Evolutionary conservation across 805 yeast species (phyloP).

Genomic region (Saturnispora serradocipensis): DNA sequence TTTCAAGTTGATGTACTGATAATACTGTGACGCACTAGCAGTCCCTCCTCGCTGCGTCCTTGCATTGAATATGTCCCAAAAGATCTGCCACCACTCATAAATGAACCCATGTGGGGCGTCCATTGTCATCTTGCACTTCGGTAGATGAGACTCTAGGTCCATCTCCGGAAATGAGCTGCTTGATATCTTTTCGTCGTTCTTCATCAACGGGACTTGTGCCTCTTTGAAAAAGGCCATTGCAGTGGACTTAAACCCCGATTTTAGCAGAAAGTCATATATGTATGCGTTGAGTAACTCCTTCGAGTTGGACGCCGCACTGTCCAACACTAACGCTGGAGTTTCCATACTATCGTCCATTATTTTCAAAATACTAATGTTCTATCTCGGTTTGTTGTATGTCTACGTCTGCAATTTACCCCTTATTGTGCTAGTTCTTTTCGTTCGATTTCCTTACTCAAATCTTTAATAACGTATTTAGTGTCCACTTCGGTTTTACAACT

Average conservation of each 20-base stretch:
- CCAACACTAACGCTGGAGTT: slow-evolving; percentile 25
- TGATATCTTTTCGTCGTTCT: slow-evolving; percentile 18
- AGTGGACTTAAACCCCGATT: slow-evolving; percentile 60
- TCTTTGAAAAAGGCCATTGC: slow-evolving; percentile 70
- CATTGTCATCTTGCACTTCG: slow-evolving; percentile 46
- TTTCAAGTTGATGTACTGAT: slow-evolving; percentile 49
- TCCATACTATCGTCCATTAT: slow-evolving; percentile 5
- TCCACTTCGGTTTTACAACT: not conserved
- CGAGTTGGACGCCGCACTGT: slow-evolving; percentile 41
- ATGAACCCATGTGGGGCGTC: slow-evolving; percentile 84
- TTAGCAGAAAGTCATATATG: slow-evolving; percentile 75
- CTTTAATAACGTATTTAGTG: not conserved
- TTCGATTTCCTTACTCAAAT: not conserved
- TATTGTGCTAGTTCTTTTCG: not conserved
- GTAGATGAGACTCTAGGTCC: slow-evolving; percentile 28
- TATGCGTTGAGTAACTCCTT: slow-evolving; percentile 68
- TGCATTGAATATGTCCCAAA: slow-evolving; percentile 89
- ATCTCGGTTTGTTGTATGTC: not conserved
- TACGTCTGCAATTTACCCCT: not conserved
- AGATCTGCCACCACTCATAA: slow-evolving; percentile 93
- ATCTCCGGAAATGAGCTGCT: not conserved
- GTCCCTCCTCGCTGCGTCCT: slow-evolving; percentile 59
- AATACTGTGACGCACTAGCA: slow-evolving; percentile 59
- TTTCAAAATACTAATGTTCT: not conserved
- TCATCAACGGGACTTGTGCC: slow-evolving; percentile 53